A percentile compares a stretch with the other conserved stretches of the same genome.
Evolutionary conservation across 129 eudicot genomes (phyloP).

Genomic region (Helianthus tuberosus): DNA sequence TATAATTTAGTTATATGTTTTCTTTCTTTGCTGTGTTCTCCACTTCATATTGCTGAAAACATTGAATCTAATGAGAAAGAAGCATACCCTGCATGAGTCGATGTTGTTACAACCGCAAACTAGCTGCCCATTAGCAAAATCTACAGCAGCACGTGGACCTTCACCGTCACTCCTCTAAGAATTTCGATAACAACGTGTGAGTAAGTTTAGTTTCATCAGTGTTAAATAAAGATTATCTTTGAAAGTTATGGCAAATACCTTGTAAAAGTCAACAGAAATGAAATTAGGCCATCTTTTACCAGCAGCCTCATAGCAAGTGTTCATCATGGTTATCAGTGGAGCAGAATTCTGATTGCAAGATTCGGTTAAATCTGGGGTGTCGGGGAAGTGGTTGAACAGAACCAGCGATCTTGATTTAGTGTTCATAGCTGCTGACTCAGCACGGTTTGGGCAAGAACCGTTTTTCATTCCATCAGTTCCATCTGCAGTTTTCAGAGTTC

Average conservation of each 20-base stretch:
- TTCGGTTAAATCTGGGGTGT: slow-evolving; percentile 59
- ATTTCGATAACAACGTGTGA: slow-evolving; percentile 3
- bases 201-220: background rate
- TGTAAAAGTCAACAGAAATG: slow-evolving; percentile 86
- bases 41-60: too few species aligned
- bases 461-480: slow-evolving; percentile 78
- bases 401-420: slow-evolving; percentile 69
- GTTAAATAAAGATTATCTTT: background rate
- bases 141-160: slow-evolving; percentile 89
- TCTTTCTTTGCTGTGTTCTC: background rate
- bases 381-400: slow-evolving; percentile 77
- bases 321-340: slow-evolving; percentile 67
- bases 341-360: slow-evolving; percentile 89
- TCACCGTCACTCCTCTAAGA: slow-evolving; percentile 89
- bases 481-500: slow-evolving; percentile 53
- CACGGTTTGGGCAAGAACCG: slow-evolving; percentile 91
- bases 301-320: slow-evolving; percentile 66
- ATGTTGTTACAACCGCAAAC: slow-evolving; percentile 70
- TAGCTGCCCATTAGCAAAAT: slow-evolving; percentile 72
- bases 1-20: slow-evolving; percentile 6
- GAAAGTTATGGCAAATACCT: slow-evolving; percentile 48
- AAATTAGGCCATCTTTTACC: slow-evolving; percentile 89
- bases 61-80: background rate
- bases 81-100: slow-evolving; percentile 68
- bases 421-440: slow-evolving; percentile 83